Conservation (phyloP, 192 early-diverging fungal genomes). For the Coemansia umbellata region DNA sequence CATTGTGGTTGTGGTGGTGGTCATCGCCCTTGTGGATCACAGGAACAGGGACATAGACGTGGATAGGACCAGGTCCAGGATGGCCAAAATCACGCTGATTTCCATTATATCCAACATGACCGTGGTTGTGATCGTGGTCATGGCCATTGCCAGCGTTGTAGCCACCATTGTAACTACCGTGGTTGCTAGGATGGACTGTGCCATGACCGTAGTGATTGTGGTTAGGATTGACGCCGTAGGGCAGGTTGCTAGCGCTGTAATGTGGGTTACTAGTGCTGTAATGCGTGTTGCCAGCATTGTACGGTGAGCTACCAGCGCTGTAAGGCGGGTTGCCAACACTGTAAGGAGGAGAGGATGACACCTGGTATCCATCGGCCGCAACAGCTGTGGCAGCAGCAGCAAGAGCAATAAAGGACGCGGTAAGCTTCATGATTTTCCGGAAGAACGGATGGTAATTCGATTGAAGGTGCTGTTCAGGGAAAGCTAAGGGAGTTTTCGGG, state of each 20-base stretch:
- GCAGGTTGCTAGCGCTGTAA: conserved; percentile 6
- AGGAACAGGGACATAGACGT: too few relatives aligned
- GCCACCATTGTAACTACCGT: neutral
- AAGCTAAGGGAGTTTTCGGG: too few relatives aligned
- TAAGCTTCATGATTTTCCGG: conserved; percentile 24
- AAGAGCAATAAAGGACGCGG: conserved; percentile 20
- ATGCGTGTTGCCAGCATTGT: conserved; percentile 3
- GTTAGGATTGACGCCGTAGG: conserved; percentile 8
- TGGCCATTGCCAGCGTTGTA: conserved; percentile 1
- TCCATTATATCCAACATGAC: too few relatives aligned
- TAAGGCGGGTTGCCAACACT: neutral
- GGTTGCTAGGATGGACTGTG: neutral
- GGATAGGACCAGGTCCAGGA: too few relatives aligned
- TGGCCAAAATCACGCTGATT: too few relatives aligned
- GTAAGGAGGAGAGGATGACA: neutral
- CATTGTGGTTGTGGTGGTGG: neutral
- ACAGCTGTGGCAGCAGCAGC: conserved; percentile 12
- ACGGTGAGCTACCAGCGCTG: neutral
- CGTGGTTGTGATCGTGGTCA: neutral
- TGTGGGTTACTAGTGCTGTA: neutral
- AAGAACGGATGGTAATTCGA: too few relatives aligned
- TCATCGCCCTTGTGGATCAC: neutral
- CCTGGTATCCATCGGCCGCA: conserved; percentile 4
- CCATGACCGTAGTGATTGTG: conserved; percentile 9
- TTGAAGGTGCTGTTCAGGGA: too few relatives aligned